Conservation (phyloP, 2,329 filamentous ascomycete species). For the Cercospora berteroae region DNA sequence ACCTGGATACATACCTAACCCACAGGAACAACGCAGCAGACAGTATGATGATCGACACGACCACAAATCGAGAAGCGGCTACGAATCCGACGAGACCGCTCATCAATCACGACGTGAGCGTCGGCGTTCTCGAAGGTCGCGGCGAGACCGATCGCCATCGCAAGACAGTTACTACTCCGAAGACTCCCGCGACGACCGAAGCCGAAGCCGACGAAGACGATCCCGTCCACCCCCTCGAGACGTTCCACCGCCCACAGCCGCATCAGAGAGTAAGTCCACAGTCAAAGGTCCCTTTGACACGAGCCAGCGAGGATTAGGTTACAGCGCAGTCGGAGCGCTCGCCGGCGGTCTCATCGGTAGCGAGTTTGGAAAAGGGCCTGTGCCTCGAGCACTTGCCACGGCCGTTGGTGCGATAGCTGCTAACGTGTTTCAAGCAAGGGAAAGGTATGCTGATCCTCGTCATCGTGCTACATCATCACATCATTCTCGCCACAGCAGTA, state of each 20-base stretch:
- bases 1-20: constrained; percentile 24
- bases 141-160: constrained; percentile 17
- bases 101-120: constrained; percentile 10
- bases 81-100: constrained; percentile 21
- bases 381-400: constrained; percentile 30
- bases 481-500: background rate
- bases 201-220: constrained; percentile 16
- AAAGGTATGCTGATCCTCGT: constrained; percentile 26
- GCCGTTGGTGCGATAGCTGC: constrained; percentile 33
- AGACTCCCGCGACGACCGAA: constrained; percentile 23
- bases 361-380: constrained; percentile 29
- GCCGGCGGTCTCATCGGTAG: constrained; percentile 34
- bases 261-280: constrained; percentile 31
- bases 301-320: constrained; percentile 30
- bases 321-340: constrained; percentile 32
- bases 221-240: constrained; percentile 23
- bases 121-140: constrained; percentile 9
- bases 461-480: constrained; percentile 8
- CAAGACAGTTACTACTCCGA: constrained; percentile 18
- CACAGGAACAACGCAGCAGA: constrained; percentile 14
- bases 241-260: constrained; percentile 11
- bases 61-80: constrained; percentile 15
- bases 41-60: constrained; percentile 20
- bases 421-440: constrained; percentile 34
- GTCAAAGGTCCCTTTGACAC: constrained; percentile 31